A percentile compares a stretch with the other conserved stretches of the same genome.
Evolutionary conservation across 2,329 filamentous ascomycete species (phyloP).

Genomic region (Aspergillus pseudonomiae): DNA sequence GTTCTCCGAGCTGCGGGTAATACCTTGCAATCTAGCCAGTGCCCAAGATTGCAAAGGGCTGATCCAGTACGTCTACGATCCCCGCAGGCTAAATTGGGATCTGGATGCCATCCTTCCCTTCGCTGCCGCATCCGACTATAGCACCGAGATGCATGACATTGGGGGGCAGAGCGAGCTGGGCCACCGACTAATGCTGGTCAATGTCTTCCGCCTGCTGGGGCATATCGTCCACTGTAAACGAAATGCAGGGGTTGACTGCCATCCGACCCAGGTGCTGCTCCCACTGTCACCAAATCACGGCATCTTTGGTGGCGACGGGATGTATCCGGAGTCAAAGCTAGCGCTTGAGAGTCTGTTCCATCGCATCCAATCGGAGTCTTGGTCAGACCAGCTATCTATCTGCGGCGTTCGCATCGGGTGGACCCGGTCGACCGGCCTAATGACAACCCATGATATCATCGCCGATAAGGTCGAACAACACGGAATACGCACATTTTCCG

Average conservation of each 20-base stretch:
- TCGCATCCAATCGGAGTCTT: conserved; percentile 96
- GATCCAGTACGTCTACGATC: conserved; percentile 94
- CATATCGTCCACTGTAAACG: conserved; percentile 89
- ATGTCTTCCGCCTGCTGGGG: conserved; percentile 87
- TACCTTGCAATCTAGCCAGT: conserved; percentile 98
- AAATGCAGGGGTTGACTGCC: conserved; percentile 85
- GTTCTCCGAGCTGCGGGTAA: conserved; percentile 94
- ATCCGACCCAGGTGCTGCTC: conserved; percentile 93
- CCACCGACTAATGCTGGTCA: conserved; percentile 98
- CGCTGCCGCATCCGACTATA: conserved; percentile 95
- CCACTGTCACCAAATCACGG: conserved; percentile 97
- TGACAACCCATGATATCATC: conserved; percentile 97
- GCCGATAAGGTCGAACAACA: conserved; percentile 96
- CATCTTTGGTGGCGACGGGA: conserved; percentile 95
- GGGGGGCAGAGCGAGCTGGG: conserved; percentile 98
- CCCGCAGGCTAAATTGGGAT: conserved; percentile 97
- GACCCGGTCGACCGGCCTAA: conserved; percentile 97
- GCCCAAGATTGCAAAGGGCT: conserved; percentile 96
- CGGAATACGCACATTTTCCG: conserved; percentile 96
- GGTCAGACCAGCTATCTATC: conserved; percentile 96
- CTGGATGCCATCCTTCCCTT: conserved; percentile 95
- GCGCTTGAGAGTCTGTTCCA: conserved; percentile 97
- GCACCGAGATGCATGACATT: conserved; percentile 84
- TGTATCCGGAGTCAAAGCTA: conserved; percentile 98
- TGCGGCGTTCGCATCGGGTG: conserved; percentile 98